Evolutionary conservation across 768 basidiomycete genomes (phyloP).

Genomic region (Agaricus bisporus): DNA sequence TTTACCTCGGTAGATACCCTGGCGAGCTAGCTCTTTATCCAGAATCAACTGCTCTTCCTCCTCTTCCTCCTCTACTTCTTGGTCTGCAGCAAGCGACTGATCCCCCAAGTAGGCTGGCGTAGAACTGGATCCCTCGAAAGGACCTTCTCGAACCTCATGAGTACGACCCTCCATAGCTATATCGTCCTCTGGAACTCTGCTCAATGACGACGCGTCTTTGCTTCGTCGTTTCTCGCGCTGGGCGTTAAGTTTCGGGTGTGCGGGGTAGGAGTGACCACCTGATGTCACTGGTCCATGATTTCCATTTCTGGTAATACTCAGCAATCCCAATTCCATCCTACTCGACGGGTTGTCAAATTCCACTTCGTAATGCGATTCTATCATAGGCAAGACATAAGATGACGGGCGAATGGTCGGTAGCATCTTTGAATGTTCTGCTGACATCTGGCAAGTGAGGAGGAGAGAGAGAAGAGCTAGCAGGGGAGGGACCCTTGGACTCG

Average conservation of each 20-base stretch:
- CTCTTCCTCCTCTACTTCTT: slow-evolving; percentile 22
- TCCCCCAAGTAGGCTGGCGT: slow-evolving; percentile 11
- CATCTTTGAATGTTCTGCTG: neutral
- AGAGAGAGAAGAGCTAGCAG: too few species aligned
- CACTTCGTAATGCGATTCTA: neutral
- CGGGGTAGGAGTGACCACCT: neutral
- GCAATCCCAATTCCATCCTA: neutral
- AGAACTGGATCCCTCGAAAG: neutral
- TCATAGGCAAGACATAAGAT: neutral
- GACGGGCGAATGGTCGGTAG: too few species aligned
- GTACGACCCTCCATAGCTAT: neutral
- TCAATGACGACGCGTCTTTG: slow-evolving; percentile 7
- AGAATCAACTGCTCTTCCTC: slow-evolving; percentile 29
- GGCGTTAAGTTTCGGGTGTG: neutral
- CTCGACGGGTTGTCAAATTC: slow-evolving; percentile 4
- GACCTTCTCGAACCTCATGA: too few species aligned
- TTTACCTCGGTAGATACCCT: slow-evolving; percentile 26
- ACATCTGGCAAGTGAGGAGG: too few species aligned
- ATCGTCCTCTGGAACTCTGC: neutral
- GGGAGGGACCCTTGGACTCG: too few species aligned
- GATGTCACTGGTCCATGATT: neutral
- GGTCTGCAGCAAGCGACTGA: slow-evolving; percentile 16
- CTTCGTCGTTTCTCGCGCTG: slow-evolving; percentile 9
- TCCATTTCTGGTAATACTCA: neutral
- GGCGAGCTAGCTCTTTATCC: slow-evolving; percentile 25